Evolutionary conservation across 2,329 filamentous ascomycete species (phyloP), one percentile per base, ranked within the genome.

Genomic region (Ustilaginoidea virens): DNA sequence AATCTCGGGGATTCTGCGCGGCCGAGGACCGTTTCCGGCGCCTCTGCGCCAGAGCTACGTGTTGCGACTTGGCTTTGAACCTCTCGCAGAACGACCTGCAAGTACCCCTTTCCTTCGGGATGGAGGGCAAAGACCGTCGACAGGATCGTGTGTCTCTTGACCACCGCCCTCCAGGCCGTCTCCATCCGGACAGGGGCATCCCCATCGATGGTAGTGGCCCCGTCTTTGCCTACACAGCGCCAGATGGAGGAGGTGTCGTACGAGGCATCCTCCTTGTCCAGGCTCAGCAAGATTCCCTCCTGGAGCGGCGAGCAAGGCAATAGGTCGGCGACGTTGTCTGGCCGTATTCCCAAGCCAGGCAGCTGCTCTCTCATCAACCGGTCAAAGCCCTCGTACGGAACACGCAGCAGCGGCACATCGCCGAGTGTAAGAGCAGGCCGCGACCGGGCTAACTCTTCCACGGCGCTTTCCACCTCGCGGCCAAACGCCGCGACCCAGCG

Each of bases 261-360:
- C 4, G 28, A 16, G 4, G 28, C 28, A 7, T 10, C 5, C 14
- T 17, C 14, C 22, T 30, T 30, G 11, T 16, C 28, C 4, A 20
- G 16, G 10, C 29, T 31, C 17, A 31, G 11, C 7, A 31, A 11
- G 8, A 32, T 27, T 5, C 30, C 30, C 19, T 32, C 23, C 18
- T 32, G 30, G 3, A 32, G 25, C 20, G 30, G 24, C 9, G 30
- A 27, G 14, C 30, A 32, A 5, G 30, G 30, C 6, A 17, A 23
- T 12, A 32, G 27, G 11, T 32, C 25, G 4, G 13, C 24, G 14
- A 32, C 24, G 12, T 12, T 16, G 7, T 12, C 18, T 4, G 17
- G 4, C n/a, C 5, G 11, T n/a, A 32, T 15, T n/a, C 25, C 24
- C 7, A 27, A 9, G 9, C 14, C 13, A 17, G 17, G 17, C 23